Conservation (phyloP, 78 protist species). For the Speleostelium caveatum region DNA sequence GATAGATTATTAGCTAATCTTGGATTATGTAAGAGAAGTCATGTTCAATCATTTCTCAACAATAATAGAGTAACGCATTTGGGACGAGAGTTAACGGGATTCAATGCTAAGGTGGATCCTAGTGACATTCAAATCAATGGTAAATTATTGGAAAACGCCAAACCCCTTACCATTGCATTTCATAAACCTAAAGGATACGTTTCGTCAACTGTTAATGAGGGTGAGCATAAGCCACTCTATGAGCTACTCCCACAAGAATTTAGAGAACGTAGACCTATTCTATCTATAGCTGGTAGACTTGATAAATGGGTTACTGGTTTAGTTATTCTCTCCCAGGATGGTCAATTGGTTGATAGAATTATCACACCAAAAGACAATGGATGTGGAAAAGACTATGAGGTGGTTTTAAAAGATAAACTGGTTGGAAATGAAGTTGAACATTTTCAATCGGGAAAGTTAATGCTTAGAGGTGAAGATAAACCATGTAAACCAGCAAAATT, state of each 20-base stretch:
- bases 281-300: slow-evolving; percentile 79
- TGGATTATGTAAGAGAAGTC: slow-evolving; percentile 51
- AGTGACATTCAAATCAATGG: slow-evolving; percentile 52
- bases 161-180: slow-evolving; percentile 43
- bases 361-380: slow-evolving; percentile 65
- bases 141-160: slow-evolving; percentile 11
- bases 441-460: slow-evolving; percentile 46
- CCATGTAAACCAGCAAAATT: slow-evolving; percentile 78
- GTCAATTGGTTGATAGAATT: slow-evolving; percentile 60
- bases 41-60: neutral
- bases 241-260: slow-evolving; percentile 72
- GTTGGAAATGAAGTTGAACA: slow-evolving; percentile 42
- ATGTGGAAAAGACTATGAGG: slow-evolving; percentile 54
- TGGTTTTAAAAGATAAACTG: slow-evolving; percentile 30
- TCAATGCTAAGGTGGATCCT: slow-evolving; percentile 14
- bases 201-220: slow-evolving; percentile 48
- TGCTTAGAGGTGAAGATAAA: slow-evolving; percentile 57
- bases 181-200: slow-evolving; percentile 79
- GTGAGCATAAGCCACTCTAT: slow-evolving; percentile 60
- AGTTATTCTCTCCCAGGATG: slow-evolving; percentile 75
- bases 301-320: slow-evolving; percentile 84
- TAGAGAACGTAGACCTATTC: slow-evolving; percentile 48
- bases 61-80: slow-evolving; percentile 31
- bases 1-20: slow-evolving; percentile 61
- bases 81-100: slow-evolving; percentile 25